Conservation (phyloP, 2,329 filamentous ascomycete species). For the Onygenales sp. region DNA sequence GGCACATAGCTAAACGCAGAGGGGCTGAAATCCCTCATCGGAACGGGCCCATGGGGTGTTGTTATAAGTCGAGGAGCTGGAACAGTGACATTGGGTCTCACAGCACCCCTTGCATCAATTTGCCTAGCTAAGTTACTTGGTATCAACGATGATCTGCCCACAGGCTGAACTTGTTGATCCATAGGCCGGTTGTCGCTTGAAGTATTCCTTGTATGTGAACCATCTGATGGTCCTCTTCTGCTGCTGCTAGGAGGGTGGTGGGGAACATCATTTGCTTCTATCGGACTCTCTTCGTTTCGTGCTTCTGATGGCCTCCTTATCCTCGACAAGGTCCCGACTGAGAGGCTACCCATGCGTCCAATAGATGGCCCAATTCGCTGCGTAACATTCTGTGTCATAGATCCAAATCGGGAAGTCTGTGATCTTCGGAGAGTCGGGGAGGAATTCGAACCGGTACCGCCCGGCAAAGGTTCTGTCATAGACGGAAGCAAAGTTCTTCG, state of each 20-base stretch:
- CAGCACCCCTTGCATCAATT: background rate
- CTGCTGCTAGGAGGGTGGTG: background rate
- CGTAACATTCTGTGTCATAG: constrained; percentile 12
- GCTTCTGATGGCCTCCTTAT: background rate
- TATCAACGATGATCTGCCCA: background rate
- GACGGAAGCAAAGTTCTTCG: constrained; percentile 24
- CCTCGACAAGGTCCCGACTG: background rate
- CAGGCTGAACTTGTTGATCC: background rate
- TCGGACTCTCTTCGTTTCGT: background rate
- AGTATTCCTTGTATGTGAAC: background rate
- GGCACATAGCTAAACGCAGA: background rate
- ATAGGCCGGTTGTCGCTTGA: background rate
- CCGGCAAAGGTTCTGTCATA: constrained; percentile 11
- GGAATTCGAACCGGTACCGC: background rate
- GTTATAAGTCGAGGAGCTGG: background rate
- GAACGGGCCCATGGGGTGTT: background rate
- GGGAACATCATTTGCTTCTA: background rate
- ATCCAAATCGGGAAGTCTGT: constrained; percentile 19
- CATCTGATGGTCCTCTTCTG: background rate
- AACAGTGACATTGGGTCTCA: background rate
- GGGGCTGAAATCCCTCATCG: background rate
- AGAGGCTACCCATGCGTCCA: constrained; percentile 18
- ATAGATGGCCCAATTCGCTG: constrained; percentile 19
- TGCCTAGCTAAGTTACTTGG: background rate
- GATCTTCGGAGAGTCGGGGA: constrained; percentile 8